Evolutionary conservation across 495 filamentous ascomycete species (phyloP).

Genomic region (Diplogelasinospora grovesii): DNA sequence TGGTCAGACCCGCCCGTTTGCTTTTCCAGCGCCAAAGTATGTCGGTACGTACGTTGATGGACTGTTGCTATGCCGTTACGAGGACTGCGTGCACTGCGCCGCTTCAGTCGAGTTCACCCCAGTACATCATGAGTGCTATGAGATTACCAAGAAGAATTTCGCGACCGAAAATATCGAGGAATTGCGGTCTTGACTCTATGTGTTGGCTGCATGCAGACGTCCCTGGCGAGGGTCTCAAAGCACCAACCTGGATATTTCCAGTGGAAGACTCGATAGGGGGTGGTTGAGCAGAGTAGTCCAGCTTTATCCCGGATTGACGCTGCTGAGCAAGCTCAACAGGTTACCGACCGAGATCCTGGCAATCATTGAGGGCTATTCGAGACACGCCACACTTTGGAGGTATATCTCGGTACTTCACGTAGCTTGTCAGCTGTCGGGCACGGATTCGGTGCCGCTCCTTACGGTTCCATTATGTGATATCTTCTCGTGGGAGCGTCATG

Average conservation of each 20-base stretch:
- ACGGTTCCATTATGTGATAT: slow-evolving; percentile 8
- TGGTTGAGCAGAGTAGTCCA: slow-evolving; percentile 5
- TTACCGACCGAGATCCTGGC: slow-evolving; percentile 11
- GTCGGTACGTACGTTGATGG: too few relatives aligned
- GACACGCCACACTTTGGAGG: slow-evolving; percentile 10
- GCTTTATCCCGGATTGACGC: slow-evolving; percentile 5
- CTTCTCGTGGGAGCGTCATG: slow-evolving; percentile 10
- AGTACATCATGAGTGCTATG: too few relatives aligned
- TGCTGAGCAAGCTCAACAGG: slow-evolving; percentile 3
- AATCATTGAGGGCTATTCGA: slow-evolving; percentile 5
- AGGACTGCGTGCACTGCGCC: too few relatives aligned
- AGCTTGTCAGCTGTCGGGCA: slow-evolving; percentile 4
- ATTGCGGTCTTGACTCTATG: slow-evolving; percentile 12
- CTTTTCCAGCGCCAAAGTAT: too few relatives aligned
- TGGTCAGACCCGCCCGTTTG: too few relatives aligned
- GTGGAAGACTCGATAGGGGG: background rate
- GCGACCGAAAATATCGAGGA: too few relatives aligned
- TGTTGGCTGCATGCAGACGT: slow-evolving; percentile 8
- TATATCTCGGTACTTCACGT: slow-evolving; percentile 3
- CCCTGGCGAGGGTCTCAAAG: slow-evolving; percentile 8
- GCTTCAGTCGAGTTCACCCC: too few relatives aligned
- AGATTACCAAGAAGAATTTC: too few relatives aligned
- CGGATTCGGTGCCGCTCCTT: slow-evolving; percentile 1
- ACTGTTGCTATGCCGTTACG: too few relatives aligned
- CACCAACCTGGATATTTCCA: slow-evolving; percentile 1